phyloP scores from a whole-genome alignment of 2,329 filamentous ascomycete genomes.

The Xylaria hypoxylon region DNA sequence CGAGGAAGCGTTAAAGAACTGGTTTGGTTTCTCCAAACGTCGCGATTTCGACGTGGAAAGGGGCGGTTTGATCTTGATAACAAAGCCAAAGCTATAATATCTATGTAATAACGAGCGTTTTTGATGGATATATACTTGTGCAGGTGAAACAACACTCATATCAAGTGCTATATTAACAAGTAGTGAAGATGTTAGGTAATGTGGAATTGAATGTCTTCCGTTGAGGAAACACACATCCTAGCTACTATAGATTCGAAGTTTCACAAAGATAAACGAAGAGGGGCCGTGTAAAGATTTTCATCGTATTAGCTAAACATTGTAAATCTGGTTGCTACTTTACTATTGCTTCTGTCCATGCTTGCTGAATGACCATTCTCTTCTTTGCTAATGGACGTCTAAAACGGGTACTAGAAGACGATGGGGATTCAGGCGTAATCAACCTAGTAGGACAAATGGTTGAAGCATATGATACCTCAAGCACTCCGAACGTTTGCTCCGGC shows the following conservation, averaged over 20 bases:
- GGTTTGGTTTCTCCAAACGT: constrained; percentile 83
- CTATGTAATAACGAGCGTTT: neutral
- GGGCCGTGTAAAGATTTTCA: constrained; percentile 8
- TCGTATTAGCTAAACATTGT: constrained; percentile 27
- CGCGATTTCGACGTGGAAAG: constrained; percentile 74
- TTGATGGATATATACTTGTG: neutral
- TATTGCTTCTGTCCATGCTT: constrained; percentile 28
- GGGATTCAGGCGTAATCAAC: constrained; percentile 8
- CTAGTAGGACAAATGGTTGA: constrained; percentile 15
- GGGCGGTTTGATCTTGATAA: constrained; percentile 69
- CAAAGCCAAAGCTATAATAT: constrained; percentile 57
- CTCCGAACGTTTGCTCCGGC: constrained; percentile 13
- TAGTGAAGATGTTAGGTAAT: neutral
- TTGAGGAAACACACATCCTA: neutral
- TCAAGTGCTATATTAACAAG: too few relatives aligned
- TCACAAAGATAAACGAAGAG: neutral
- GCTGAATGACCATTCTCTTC: constrained; percentile 21
- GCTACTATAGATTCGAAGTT: neutral
- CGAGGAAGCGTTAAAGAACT: constrained; percentile 73
- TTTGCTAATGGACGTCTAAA: constrained; percentile 26
- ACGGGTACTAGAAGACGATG: constrained; percentile 2
- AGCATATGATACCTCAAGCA: constrained; percentile 18
- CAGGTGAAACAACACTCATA: neutral
- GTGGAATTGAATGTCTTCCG: neutral
- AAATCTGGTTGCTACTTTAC: constrained; percentile 12